Conservation (phyloP, 441 rosid species). For the Erodium moschatum region DNA sequence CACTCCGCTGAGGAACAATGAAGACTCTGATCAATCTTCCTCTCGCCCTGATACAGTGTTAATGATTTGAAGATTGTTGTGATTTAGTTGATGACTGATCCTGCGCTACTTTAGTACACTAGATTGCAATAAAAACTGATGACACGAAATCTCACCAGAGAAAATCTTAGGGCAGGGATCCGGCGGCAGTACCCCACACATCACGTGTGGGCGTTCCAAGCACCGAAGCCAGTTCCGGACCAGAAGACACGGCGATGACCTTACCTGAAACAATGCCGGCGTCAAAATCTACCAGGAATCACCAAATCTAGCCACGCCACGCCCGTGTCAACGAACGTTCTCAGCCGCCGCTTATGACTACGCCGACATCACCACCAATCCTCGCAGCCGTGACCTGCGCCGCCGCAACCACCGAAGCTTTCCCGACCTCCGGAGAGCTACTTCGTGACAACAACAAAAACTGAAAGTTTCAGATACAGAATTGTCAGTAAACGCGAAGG, state of each 20-base stretch:
- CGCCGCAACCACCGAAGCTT: conserved; percentile 1
- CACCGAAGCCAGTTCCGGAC: background rate
- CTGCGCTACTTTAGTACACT: background rate
- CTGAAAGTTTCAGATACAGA: background rate
- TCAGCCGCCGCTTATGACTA: background rate
- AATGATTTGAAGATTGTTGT: background rate
- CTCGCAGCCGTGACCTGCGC: background rate
- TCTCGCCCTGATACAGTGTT: background rate
- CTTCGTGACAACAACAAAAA: background rate
- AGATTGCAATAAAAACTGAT: background rate
- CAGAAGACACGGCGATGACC: no score
- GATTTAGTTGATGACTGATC: background rate
- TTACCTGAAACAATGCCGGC: background rate
- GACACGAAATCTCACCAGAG: background rate
- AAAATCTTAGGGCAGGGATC: background rate
- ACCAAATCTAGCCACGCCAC: background rate
- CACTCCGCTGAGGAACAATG: conserved; percentile 1
- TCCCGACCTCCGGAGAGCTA: conserved; percentile 2
- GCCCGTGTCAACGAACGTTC: background rate
- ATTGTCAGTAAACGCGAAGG: background rate
- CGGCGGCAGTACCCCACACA: background rate
- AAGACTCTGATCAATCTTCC: conserved; percentile 4
- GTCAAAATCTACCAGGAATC: conserved; percentile 4
- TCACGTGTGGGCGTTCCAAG: background rate
- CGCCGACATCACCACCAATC: background rate